phyloP scores from a whole-genome alignment of 768 basidiomycete genomes.

The Rubroboletus satanas region DNA sequence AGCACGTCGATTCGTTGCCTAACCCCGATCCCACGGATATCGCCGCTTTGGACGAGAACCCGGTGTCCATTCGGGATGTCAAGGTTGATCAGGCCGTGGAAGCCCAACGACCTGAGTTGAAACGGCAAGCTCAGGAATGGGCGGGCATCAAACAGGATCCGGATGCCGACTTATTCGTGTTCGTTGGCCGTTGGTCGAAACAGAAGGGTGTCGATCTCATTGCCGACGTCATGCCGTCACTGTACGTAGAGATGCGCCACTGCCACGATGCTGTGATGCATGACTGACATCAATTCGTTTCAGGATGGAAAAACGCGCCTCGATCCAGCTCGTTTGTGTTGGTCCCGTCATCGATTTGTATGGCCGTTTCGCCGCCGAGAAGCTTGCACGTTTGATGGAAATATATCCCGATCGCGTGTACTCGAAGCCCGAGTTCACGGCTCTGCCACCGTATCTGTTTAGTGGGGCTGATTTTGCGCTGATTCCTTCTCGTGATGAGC shows the following conservation, averaged over 20 bases:
- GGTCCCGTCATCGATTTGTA: constrained; percentile 96
- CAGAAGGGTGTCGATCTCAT: constrained; percentile 98
- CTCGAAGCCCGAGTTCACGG: constrained; percentile 97
- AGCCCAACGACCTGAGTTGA: constrained; percentile 84
- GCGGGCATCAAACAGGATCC: constrained; percentile 91
- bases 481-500: constrained; percentile 94
- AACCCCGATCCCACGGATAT: constrained; percentile 96
- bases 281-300: not conserved
- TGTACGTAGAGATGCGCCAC: constrained; percentile 47
- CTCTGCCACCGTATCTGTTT: constrained; percentile 88
- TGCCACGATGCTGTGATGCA: not conserved
- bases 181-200: constrained; percentile 97
- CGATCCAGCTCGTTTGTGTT: constrained; percentile 83
- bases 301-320: constrained; percentile 81
- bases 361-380: constrained; percentile 93
- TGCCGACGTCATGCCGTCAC: constrained; percentile 88
- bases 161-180: constrained; percentile 86
- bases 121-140: constrained; percentile 94
- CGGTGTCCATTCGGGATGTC: constrained; percentile 66
- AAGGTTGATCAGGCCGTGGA: constrained; percentile 78
- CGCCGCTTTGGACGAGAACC: constrained; percentile 81
- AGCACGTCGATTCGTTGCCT: constrained; percentile 91
- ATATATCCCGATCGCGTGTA: constrained; percentile 90
- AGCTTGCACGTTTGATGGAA: constrained; percentile 89
- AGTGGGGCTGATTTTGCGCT: constrained; percentile 93